phyloP scores from a whole-genome alignment of 2,329 filamentous ascomycete species.

The Botrytis squamosa region DNA sequence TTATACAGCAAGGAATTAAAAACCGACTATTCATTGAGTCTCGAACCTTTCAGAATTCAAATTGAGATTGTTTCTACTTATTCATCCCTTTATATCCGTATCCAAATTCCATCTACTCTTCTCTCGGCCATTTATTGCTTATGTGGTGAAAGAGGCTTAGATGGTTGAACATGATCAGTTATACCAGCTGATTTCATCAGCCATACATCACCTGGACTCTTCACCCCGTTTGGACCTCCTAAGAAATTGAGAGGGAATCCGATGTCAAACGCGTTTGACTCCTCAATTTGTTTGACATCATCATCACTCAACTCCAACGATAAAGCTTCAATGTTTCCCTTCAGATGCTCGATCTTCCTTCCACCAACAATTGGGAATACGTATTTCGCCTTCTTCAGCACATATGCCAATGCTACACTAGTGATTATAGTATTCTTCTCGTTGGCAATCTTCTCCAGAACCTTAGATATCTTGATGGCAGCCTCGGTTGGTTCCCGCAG shows the following conservation, averaged over 20 bases:
- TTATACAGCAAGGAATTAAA: too few relatives aligned
- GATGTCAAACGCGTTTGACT: constrained; percentile 58
- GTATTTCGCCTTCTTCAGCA: constrained; percentile 68
- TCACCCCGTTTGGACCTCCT: constrained; percentile 33
- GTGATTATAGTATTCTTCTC: constrained; percentile 58
- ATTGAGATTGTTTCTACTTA: not conserved
- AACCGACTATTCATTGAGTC: too few relatives aligned
- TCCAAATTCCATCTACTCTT: not conserved
- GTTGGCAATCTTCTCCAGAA: constrained; percentile 56
- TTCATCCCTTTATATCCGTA: not conserved
- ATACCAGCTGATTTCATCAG: constrained; percentile 44
- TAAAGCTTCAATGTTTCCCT: constrained; percentile 68
- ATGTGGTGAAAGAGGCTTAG: constrained; percentile 20
- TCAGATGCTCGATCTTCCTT: constrained; percentile 66
- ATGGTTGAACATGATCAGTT: constrained; percentile 51
- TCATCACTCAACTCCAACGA: constrained; percentile 56
- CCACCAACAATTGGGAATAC: constrained; percentile 74
- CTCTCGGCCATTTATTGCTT: not conserved
- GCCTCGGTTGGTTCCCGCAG: constrained; percentile 45
- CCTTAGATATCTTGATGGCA: constrained; percentile 45
- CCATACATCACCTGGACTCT: constrained; percentile 39
- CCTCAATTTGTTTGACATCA: constrained; percentile 67
- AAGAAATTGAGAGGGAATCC: constrained; percentile 67
- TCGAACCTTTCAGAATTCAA: too few relatives aligned
- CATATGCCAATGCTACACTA: constrained; percentile 68